Evolutionary conservation across 2,329 filamentous ascomycete genomes (phyloP).

Genomic region (Alternaria consortialis): DNA sequence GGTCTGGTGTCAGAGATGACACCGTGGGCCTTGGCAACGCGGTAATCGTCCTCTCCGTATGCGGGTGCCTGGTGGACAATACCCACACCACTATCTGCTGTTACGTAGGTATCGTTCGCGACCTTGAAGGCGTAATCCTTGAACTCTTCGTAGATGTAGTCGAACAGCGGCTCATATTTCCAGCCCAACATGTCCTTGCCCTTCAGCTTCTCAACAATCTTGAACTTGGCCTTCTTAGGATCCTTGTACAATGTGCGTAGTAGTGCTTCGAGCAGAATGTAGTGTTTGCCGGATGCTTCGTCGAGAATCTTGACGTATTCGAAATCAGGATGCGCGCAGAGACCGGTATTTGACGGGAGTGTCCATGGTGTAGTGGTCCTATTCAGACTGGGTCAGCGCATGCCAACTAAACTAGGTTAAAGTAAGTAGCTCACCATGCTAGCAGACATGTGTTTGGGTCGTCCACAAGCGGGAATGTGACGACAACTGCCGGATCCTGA

Average conservation of each 20-base stretch:
- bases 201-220: slow-evolving; percentile 79
- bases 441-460: slow-evolving; percentile 79
- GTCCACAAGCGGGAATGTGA: slow-evolving; percentile 83
- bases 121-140: slow-evolving; percentile 85
- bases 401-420: background rate
- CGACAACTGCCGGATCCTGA: slow-evolving; percentile 87
- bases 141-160: slow-evolving; percentile 90
- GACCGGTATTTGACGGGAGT: slow-evolving; percentile 78
- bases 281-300: slow-evolving; percentile 81
- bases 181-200: slow-evolving; percentile 87
- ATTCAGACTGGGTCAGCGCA: slow-evolving; percentile 14
- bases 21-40: slow-evolving; percentile 77
- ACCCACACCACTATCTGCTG: slow-evolving; percentile 87
- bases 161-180: slow-evolving; percentile 88
- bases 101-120: slow-evolving; percentile 85
- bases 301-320: slow-evolving; percentile 90
- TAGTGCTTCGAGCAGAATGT: slow-evolving; percentile 83
- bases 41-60: slow-evolving; percentile 97
- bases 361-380: slow-evolving; percentile 87
- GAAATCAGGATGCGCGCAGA: slow-evolving; percentile 82
- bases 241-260: slow-evolving; percentile 90
- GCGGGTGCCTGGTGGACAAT: slow-evolving; percentile 94
- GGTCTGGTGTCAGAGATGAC: slow-evolving; percentile 78
- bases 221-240: slow-evolving; percentile 93
- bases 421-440: slow-evolving; percentile 66